These are phyloP conservation scores for Pseudogymnoascus sp. DNA, from an alignment of 2,329 filamentous ascomycete genomes.

Conservation along the genomic window DNA sequence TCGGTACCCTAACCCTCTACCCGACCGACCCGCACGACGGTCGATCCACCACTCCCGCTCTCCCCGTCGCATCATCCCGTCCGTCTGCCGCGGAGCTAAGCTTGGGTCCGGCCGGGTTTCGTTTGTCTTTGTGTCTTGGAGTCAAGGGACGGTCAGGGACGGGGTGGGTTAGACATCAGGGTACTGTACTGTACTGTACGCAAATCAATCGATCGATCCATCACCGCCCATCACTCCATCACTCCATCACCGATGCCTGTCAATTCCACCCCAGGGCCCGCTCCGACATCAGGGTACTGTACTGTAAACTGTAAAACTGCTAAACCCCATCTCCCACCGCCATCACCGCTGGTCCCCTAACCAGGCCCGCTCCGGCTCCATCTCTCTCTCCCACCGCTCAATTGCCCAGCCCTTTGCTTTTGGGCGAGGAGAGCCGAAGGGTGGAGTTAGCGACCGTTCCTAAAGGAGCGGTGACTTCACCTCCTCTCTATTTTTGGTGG, in stretches of 20 bases:
- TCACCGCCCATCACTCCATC: too few relatives aligned
- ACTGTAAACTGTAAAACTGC: too few relatives aligned
- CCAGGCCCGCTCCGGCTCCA: too few relatives aligned
- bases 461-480: neutral
- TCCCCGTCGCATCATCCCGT: neutral
- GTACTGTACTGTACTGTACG: too few relatives aligned
- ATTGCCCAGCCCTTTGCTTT: neutral
- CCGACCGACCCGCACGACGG: neutral
- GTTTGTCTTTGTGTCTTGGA: neutral
- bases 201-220: too few relatives aligned
- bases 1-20: neutral
- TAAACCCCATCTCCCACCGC: too few relatives aligned
- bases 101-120: neutral
- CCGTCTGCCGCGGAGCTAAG: neutral
- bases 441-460: neutral
- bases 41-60: neutral
- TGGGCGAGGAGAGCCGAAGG: too few relatives aligned
- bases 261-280: too few relatives aligned
- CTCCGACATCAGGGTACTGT: too few relatives aligned
- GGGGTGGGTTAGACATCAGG: too few relatives aligned
- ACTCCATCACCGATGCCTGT: too few relatives aligned
- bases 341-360: too few relatives aligned
- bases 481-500: neutral
- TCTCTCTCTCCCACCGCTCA: neutral
- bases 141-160: neutral